Percentiles rank a stretch among this genome's conserved stretches.
phyloP scores from a whole-genome alignment of 495 filamentous ascomycete genomes.

The Bombardia bombarda region DNA sequence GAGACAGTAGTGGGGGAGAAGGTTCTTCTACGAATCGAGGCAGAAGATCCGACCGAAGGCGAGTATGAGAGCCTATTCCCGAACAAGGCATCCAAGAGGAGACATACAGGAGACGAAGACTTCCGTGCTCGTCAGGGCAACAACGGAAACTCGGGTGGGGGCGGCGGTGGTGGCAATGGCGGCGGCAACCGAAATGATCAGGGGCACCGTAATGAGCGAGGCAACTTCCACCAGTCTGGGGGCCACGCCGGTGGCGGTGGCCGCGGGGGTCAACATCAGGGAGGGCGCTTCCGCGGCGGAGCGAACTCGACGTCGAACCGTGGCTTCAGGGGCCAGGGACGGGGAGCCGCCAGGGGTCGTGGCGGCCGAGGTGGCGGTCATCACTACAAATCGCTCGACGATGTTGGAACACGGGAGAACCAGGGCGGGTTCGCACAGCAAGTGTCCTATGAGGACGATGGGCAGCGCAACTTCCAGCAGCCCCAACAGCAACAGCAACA shows the following conservation, averaged over 20 bases:
- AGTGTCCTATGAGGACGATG: slow-evolving; percentile 35
- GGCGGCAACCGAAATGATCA: neutral
- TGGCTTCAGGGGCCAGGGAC: slow-evolving; percentile 23
- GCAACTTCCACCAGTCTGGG: neutral
- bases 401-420: slow-evolving; percentile 32
- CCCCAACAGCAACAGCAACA: slow-evolving; percentile 9
- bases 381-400: slow-evolving; percentile 32
- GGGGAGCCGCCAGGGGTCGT: slow-evolving; percentile 12
- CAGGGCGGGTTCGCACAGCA: slow-evolving; percentile 25
- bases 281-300: slow-evolving; percentile 12
- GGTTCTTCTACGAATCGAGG: slow-evolving; percentile 69
- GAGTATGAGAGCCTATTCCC: slow-evolving; percentile 50
- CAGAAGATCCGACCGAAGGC: slow-evolving; percentile 49
- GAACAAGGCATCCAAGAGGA: slow-evolving; percentile 50
- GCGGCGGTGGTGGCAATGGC: slow-evolving; percentile 10
- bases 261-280: slow-evolving; percentile 17
- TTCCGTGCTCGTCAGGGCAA: slow-evolving; percentile 17
- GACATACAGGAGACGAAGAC: slow-evolving; percentile 44
- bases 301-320: slow-evolving; percentile 14
- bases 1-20: slow-evolving; percentile 83
- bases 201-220: neutral
- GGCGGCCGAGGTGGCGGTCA: slow-evolving; percentile 25
- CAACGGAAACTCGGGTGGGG: slow-evolving; percentile 9
- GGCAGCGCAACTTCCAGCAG: slow-evolving; percentile 12
- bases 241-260: neutral